phyloP scores from a whole-genome alignment of 768 basidiomycete species.

The Grammothele lineata region DNA sequence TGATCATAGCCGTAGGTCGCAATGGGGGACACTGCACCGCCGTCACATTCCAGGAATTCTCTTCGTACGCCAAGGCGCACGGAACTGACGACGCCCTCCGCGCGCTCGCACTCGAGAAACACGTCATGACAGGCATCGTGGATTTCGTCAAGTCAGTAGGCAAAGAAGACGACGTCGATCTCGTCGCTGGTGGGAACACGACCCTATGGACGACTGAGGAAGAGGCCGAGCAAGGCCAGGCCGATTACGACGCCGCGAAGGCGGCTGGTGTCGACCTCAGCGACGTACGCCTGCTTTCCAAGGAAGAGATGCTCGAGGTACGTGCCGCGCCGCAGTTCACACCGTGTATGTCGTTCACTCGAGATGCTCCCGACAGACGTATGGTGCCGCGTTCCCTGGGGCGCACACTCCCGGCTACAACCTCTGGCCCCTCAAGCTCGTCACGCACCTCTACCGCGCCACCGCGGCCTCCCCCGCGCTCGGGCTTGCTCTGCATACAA shows the following conservation, averaged over 20 bases:
- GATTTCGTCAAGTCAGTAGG: conserved; percentile 42
- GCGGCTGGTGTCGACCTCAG: conserved; percentile 46
- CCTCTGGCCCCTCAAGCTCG: conserved; percentile 77
- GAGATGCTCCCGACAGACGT: conserved; percentile 20
- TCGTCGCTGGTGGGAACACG: conserved; percentile 55
- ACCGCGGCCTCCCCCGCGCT: conserved; percentile 32
- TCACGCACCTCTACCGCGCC: conserved; percentile 55
- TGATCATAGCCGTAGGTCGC: conserved; percentile 42
- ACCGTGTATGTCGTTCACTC: not conserved
- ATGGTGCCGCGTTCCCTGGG: conserved; percentile 48
- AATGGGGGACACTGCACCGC: conserved; percentile 78
- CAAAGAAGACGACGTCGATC: conserved; percentile 50
- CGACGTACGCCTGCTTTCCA: conserved; percentile 41
- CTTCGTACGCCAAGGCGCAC: conserved; percentile 30
- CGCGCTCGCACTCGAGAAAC: conserved; percentile 50
- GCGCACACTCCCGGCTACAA: conserved; percentile 53
- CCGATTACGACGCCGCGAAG: conserved; percentile 51
- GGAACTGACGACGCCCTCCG: conserved; percentile 54
- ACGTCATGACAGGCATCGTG: conserved; percentile 48
- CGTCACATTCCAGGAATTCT: conserved; percentile 43
- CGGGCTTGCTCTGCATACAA: conserved; percentile 60
- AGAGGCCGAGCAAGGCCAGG: conserved; percentile 34
- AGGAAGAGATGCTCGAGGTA: conserved; percentile 47
- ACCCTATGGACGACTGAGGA: conserved; percentile 43
- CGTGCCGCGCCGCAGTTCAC: conserved; percentile 3